Evolutionary conservation across 2,329 filamentous ascomycete genomes (phyloP).

Genomic region (Clonostachys rosea): DNA sequence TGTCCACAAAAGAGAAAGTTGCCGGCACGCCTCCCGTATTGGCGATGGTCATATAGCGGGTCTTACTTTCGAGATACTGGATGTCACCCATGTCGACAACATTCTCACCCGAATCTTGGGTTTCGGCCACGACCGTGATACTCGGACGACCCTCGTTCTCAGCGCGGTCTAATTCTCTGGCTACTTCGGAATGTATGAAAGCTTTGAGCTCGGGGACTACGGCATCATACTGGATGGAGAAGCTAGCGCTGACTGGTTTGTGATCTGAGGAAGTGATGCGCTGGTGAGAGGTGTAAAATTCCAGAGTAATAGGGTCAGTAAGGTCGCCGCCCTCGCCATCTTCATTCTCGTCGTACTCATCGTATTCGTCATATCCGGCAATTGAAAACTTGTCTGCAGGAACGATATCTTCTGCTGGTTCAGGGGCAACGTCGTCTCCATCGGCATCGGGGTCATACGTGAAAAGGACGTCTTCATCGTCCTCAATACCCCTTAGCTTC

Average conservation of each 20-base stretch:
- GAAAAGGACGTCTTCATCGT: conserved; percentile 79
- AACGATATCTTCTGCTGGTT: conserved; percentile 4
- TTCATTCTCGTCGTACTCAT: conserved; percentile 49
- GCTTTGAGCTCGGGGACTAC: conserved; percentile 82
- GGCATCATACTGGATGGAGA: conserved; percentile 80
- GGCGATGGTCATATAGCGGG: conserved; percentile 73
- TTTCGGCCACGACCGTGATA: conserved; percentile 78
- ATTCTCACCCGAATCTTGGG: conserved; percentile 34
- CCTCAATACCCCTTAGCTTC: conserved; percentile 69
- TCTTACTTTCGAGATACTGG: conserved; percentile 61
- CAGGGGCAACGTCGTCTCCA: conserved; percentile 31
- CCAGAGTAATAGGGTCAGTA: conserved; percentile 51
- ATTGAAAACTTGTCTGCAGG: conserved; percentile 2
- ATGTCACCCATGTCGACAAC: conserved; percentile 77
- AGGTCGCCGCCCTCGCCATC: conserved; percentile 43
- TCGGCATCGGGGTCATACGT: conserved; percentile 79
- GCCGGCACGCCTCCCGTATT: conserved; percentile 86
- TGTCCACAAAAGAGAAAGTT: conserved; percentile 74
- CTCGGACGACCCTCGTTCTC: conserved; percentile 87
- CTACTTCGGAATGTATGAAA: conserved; percentile 80
- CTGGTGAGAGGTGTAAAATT: conserved; percentile 83
- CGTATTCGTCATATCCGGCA: conserved; percentile 47
- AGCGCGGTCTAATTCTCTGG: conserved; percentile 78
- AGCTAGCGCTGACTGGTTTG: conserved; percentile 83
- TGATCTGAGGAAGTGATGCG: conserved; percentile 90